A percentile compares a stretch with the other conserved stretches of the same genome.
These are phyloP conservation scores for Termitomyces sp. DNA, from an alignment of 768 basidiomycete genomes.

Conservation along the genomic window DNA sequence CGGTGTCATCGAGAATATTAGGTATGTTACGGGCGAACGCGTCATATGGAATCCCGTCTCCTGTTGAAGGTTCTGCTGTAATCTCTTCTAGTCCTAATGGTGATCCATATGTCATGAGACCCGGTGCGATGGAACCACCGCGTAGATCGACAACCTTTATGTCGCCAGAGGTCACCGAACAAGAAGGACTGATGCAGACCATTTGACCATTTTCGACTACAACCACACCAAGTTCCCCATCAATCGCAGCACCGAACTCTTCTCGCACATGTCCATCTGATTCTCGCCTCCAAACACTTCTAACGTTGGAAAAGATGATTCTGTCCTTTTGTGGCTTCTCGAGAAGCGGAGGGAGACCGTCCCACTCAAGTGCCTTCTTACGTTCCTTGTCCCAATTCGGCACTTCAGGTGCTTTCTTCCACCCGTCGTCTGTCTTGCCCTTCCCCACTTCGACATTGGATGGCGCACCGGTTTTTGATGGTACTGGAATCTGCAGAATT, in stretches of 20 bases:
- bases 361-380: conserved; percentile 50
- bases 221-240: conserved; percentile 24
- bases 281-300: conserved; percentile 36
- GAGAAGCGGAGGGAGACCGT: conserved; percentile 65
- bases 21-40: conserved; percentile 41
- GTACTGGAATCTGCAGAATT: conserved; percentile 59
- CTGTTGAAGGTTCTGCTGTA: conserved; percentile 58
- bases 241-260: conserved; percentile 21
- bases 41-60: conserved; percentile 55
- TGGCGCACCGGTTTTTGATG: conserved; percentile 29
- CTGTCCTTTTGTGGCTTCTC: conserved; percentile 27
- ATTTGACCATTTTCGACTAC: conserved; percentile 47
- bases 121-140: conserved; percentile 65
- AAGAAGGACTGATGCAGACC: conserved; percentile 39
- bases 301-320: conserved; percentile 66
- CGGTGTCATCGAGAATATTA: conserved; percentile 40
- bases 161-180: conserved; percentile 18
- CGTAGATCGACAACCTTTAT: conserved; percentile 49
- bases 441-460: conserved; percentile 37
- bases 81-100: conserved; percentile 77
- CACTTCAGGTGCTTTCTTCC: conserved; percentile 42
- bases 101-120: conserved; percentile 63
- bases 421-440: conserved; percentile 37
- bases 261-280: conserved; percentile 26
- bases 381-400: conserved; percentile 66